Evolutionary conservation across 129 eudicot genomes (phyloP), one percentile per base, ranked within the genome.

Genomic region (Rutidosis leptorrhynchoides): DNA sequence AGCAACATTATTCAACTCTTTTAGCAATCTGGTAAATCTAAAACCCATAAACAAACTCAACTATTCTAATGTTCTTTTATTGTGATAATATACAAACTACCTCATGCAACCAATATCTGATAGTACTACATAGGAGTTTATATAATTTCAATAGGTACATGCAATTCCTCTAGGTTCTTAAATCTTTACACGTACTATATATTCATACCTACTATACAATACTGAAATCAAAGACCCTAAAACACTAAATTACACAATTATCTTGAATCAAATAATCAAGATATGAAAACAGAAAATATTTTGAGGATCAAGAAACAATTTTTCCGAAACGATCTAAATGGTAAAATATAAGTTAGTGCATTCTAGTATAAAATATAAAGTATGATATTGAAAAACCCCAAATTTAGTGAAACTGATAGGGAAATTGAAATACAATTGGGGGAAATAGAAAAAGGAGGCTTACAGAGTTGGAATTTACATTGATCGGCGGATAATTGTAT

Each of bases 381-480:
- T 8, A 7, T 7, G 12, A 28, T 2, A 30, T 2, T 1, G 16
- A 60, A 10, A 60, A 8, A n/a, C n/a, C 45, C 45, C 43, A n/a
- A 28, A 30, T 29, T 16, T 30, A 59, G 42, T 17, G 23, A 20
- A 3, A 22, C 0, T 4, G 4, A 55, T 12, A 22, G 16, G 24
- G 14, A 30, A 60, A 60, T 2, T 29, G 45, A 28, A 60, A 28
- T 60, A 28, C 6, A 30, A 60, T 30, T 2, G 25, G 6, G 65
- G 65, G 11, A 60, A 60, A 7, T 4, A 7, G 16, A n/a, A 30
- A 59, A n/a, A 30, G 7, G 12, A 29, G 32, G 17, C 65, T 30
- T 60, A 60, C 65, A 6, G 46, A 30, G 27, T 28, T 30, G 24
- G 65, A 30, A 59, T 28, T 30, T 60, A 60, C 65, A 60, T 60